Evolutionary conservation across 23 red algal genomes (phyloP), one percentile per base, ranked within the genome.

Genomic region (Gracilaria domingensis): DNA sequence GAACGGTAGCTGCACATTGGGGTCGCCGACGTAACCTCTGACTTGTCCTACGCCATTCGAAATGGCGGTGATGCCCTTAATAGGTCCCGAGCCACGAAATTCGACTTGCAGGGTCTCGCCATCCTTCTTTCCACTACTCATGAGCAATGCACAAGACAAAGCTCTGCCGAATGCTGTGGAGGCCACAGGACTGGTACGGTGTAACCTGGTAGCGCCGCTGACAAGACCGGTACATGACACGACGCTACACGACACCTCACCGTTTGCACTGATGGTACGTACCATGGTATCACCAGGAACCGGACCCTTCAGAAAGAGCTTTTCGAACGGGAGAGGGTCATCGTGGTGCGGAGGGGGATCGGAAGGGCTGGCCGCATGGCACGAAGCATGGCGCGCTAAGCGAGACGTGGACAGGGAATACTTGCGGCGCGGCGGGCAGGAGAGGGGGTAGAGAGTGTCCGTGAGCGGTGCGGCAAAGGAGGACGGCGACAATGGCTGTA

Each of bases 21-120:
- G 88, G 38, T 98, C 85, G 21, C 97, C 97, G 16, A 98, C 83
- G 58, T 98, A 98, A 71, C 97, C 97, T 38, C 97, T 83, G 36
- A 95, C 93, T 45, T 94, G 71, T 18, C 84, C 97, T 9, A 76
- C 32, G 39, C 82, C 93, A 47, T 98, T 95, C 30, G 93, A 85
- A 39, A 98, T 89, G 21, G 93, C 89, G 24, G 95, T 84, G 30
- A 96, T 87, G 16, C 85, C 76, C 9, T 81, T 57, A 20, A 98
- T 75, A 50, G 97, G 97, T 0, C 97, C 97, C 51, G 84, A 86
- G 20, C 97, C 93, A 23, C 97, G 84, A 75, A 98, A 95, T 79
- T 98, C 97, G 38, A 98, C 55, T 66, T 98, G 90, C 48, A 96
- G 74, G 8, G 82, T 90, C 53, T 98, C 97, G 69, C 82, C 60